phyloP scores from a whole-genome alignment of 2,329 filamentous ascomycete genomes.

The Huntiella bhutanensis region DNA sequence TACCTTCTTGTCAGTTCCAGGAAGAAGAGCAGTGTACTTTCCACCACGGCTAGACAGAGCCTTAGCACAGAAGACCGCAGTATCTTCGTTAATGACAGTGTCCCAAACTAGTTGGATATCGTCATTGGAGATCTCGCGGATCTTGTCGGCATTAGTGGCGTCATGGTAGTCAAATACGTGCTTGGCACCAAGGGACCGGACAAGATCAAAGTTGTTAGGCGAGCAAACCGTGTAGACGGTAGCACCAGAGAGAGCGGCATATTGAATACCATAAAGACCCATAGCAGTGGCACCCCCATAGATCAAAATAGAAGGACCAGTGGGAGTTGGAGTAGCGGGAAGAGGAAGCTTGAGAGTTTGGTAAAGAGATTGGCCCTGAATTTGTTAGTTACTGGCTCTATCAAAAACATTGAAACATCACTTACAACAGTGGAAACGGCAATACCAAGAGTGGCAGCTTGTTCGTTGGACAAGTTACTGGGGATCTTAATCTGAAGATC shows the following conservation, averaged over 20 bases:
- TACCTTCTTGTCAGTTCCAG: constrained; percentile 20
- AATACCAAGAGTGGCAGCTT: constrained; percentile 27
- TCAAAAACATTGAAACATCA: neutral
- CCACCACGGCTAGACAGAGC: constrained; percentile 18
- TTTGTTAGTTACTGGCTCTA: constrained; percentile 15
- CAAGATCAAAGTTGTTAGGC: constrained; percentile 21
- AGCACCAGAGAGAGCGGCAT: constrained; percentile 21
- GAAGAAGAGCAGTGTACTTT: constrained; percentile 23
- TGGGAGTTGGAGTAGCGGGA: constrained; percentile 18
- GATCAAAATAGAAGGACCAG: constrained; percentile 20
- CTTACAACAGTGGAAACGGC: constrained; percentile 24
- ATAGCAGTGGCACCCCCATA: constrained; percentile 32
- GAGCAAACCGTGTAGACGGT: constrained; percentile 22
- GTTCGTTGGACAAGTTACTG: constrained; percentile 24
- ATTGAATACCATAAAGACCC: constrained; percentile 28
- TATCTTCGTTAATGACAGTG: constrained; percentile 11
- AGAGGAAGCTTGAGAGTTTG: constrained; percentile 26
- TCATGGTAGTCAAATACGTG: constrained; percentile 26
- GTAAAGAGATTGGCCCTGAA: constrained; percentile 29
- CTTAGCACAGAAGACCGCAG: constrained; percentile 17
- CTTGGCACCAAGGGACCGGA: constrained; percentile 26
- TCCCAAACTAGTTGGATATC: constrained; percentile 16
- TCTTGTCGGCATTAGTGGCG: constrained; percentile 14
- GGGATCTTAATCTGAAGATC: constrained; percentile 26
- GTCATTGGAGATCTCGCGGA: constrained; percentile 14